These are phyloP conservation scores for Panaeolus papilionaceus DNA, from an alignment of 768 basidiomycete genomes.

Conservation along the genomic window DNA sequence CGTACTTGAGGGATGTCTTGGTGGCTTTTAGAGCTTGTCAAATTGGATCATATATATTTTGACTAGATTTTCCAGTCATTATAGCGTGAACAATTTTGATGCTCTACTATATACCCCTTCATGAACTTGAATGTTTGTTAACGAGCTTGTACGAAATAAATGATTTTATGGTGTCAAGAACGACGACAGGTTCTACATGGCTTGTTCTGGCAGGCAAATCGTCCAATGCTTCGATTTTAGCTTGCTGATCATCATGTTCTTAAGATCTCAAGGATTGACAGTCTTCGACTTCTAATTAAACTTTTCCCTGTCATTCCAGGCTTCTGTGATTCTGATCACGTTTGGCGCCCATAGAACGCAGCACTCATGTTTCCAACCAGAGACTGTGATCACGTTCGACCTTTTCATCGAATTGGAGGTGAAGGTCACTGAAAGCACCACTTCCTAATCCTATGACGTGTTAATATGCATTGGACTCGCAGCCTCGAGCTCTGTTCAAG, in stretches of 20 bases:
- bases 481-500: no score
- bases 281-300: constrained; percentile 8
- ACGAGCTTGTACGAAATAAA: constrained; percentile 5
- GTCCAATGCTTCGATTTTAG: neutral
- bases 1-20: constrained; percentile 31
- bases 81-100: neutral
- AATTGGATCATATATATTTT: constrained; percentile 3
- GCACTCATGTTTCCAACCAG: no score
- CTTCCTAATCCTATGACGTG: no score
- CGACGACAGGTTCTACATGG: no score
- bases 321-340: neutral
- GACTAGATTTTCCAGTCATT: neutral
- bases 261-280: neutral
- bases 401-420: no score
- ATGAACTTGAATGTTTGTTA: neutral
- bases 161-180: neutral
- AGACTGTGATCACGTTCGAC: no score
- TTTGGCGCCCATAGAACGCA: neutral
- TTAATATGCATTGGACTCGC: no score
- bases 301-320: neutral
- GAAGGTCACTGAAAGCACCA: no score
- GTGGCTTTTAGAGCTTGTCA: constrained; percentile 27
- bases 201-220: neutral
- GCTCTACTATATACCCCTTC: neutral
- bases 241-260: neutral